Percentiles rank a stretch among this genome's conserved stretches.
Evolutionary conservation across 1,284 basidiomycete species (phyloP).

Genomic region (Prillingera fragicola): DNA sequence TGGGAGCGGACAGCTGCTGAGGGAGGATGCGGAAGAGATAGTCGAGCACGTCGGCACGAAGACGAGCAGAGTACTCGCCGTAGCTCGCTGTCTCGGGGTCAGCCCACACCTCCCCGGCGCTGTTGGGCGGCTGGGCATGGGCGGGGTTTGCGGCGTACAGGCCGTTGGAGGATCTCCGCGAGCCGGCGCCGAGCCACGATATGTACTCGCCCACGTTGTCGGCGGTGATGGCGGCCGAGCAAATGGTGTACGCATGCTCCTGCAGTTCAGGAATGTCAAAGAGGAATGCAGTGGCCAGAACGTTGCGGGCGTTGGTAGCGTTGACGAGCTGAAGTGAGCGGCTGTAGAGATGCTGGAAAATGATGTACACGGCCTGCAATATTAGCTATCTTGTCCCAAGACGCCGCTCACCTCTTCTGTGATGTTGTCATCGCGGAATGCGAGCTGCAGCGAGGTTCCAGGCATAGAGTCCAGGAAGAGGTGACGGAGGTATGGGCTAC

Average conservation of each 20-base stretch:
- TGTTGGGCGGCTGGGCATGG: conserved; percentile 37
- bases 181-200: conserved; percentile 55
- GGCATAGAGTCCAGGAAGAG: conserved; percentile 61
- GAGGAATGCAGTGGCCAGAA: conserved; percentile 72
- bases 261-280: conserved; percentile 78
- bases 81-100: conserved; percentile 20
- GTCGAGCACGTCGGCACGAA: conserved; percentile 29
- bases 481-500: conserved; percentile 76
- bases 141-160: conserved; percentile 10
- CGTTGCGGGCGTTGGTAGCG: conserved; percentile 69
- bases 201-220: conserved; percentile 70
- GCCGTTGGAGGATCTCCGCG: conserved; percentile 9
- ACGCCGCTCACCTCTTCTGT: conserved; percentile 64
- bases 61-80: conserved; percentile 33
- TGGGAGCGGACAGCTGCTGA: conserved; percentile 50
- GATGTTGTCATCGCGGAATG: conserved; percentile 68
- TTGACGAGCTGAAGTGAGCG: conserved; percentile 51
- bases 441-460: conserved; percentile 65
- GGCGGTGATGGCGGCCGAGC: conserved; percentile 64
- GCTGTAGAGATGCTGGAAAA: conserved; percentile 42
- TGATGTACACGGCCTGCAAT: conserved; percentile 37
- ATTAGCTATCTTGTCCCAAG: too few relatives aligned
- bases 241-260: conserved; percentile 68
- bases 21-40: conserved; percentile 70
- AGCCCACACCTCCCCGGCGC: conserved; percentile 43